phyloP scores from a whole-genome alignment of 2,329 filamentous ascomycete species.

The Piedraia hortae region DNA sequence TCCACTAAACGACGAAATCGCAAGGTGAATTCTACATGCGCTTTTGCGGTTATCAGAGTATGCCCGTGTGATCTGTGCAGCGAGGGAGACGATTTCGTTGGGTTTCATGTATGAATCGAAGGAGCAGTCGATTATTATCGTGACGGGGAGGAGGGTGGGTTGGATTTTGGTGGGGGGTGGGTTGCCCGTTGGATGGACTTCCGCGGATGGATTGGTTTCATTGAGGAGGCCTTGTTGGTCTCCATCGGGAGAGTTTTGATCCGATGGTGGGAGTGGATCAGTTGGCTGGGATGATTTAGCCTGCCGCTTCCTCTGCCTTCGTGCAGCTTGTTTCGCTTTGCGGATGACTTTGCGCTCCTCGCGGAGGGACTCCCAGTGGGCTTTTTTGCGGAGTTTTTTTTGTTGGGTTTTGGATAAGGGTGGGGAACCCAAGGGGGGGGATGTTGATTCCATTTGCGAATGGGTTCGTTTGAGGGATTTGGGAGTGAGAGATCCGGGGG shows the following conservation, averaged over 20 bases:
- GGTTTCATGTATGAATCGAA: constrained; percentile 79
- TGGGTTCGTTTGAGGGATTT: too few species aligned
- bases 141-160: constrained; percentile 44
- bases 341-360: constrained; percentile 28
- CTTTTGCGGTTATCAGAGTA: constrained; percentile 69
- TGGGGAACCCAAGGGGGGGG: too few species aligned
- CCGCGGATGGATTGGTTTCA: not conserved
- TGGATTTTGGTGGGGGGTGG: constrained; percentile 1
- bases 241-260: not conserved
- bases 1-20: constrained; percentile 52
- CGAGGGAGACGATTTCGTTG: constrained; percentile 58
- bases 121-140: constrained; percentile 68
- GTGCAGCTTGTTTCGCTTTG: constrained; percentile 27
- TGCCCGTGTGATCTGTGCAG: constrained; percentile 55
- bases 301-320: constrained; percentile 22
- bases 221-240: constrained; percentile 26
- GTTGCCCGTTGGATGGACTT: not conserved
- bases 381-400: constrained; percentile 46
- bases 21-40: constrained; percentile 40
- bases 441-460: too few species aligned
- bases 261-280: constrained; percentile 1
- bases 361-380: constrained; percentile 49
- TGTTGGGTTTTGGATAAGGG: constrained; percentile 58
- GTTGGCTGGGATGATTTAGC: constrained; percentile 6
- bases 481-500: too few species aligned